These are phyloP conservation scores for Dalbergia cultrata DNA, from an alignment of 306 rosid species.

Conservation along the genomic window DNA sequence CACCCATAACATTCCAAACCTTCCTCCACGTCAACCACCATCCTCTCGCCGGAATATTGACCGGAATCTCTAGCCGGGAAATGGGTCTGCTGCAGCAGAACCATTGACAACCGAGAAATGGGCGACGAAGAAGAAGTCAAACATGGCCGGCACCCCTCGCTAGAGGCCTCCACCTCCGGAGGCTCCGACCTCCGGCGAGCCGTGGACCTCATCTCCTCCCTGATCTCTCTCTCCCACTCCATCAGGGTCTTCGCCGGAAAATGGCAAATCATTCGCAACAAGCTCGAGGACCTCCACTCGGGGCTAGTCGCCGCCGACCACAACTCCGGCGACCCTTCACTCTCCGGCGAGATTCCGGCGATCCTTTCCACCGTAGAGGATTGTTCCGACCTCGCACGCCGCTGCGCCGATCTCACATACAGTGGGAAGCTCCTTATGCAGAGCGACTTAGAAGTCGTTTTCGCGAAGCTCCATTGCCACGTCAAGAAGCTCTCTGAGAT, in stretches of 20 bases:
- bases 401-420: slow-evolving; percentile 78
- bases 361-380: slow-evolving; percentile 57
- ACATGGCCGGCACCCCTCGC: slow-evolving; percentile 24
- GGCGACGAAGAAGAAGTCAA: slow-evolving; percentile 49
- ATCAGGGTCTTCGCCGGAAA: slow-evolving; percentile 75
- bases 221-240: slow-evolving; percentile 73
- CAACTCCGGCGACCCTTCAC: slow-evolving; percentile 56
- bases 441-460: slow-evolving; percentile 80
- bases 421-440: slow-evolving; percentile 96
- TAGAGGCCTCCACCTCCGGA: slow-evolving; percentile 48
- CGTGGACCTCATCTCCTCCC: slow-evolving; percentile 55
- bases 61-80: slow-evolving; percentile 2
- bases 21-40: not conserved
- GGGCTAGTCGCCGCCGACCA: slow-evolving; percentile 63
- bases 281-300: slow-evolving; percentile 74
- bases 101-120: slow-evolving; percentile 59
- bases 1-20: slow-evolving; percentile 5
- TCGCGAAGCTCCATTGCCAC: slow-evolving; percentile 65
- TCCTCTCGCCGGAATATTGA: slow-evolving; percentile 46
- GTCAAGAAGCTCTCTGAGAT: slow-evolving; percentile 63
- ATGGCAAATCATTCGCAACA: slow-evolving; percentile 74
- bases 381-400: slow-evolving; percentile 74
- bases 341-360: slow-evolving; percentile 53
- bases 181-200: slow-evolving; percentile 55
- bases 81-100: slow-evolving; percentile 56